Evolutionary conservation across 1,284 basidiomycete genomes (phyloP).

Genomic region (Fomitiporia mediterranea): DNA sequence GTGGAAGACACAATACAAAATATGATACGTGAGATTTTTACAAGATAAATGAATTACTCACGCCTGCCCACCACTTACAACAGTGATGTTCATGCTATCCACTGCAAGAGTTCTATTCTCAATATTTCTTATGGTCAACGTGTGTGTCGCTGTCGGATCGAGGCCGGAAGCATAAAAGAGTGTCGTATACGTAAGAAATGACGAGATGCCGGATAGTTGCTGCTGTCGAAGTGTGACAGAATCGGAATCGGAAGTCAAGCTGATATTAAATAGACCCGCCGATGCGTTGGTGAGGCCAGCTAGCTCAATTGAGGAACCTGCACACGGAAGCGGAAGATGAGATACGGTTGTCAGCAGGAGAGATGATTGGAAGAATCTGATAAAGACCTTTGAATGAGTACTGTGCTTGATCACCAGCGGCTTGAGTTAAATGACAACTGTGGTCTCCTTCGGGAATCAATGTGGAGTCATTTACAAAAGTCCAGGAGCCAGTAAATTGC

Average conservation of each 20-base stretch:
- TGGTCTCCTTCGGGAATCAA: slow-evolving; percentile 19
- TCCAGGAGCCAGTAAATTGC: slow-evolving; percentile 48
- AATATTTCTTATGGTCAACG: slow-evolving; percentile 51
- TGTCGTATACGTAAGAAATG: slow-evolving; percentile 37
- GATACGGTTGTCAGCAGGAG: neutral
- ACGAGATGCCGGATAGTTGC: slow-evolving; percentile 44
- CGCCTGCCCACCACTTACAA: slow-evolving; percentile 31
- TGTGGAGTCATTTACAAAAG: slow-evolving; percentile 31
- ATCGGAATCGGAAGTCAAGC: slow-evolving; percentile 43
- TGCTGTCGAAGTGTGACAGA: slow-evolving; percentile 40
- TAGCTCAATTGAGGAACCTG: slow-evolving; percentile 46
- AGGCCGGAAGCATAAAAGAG: slow-evolving; percentile 63
- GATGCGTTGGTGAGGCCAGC: slow-evolving; percentile 49
- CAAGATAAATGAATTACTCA: slow-evolving; percentile 28
- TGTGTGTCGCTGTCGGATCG: slow-evolving; percentile 43
- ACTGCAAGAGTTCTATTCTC: slow-evolving; percentile 45
- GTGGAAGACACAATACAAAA: neutral
- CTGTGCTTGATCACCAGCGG: slow-evolving; percentile 11
- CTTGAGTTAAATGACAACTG: slow-evolving; percentile 16
- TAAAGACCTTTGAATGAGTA: slow-evolving; percentile 19
- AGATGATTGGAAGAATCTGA: neutral
- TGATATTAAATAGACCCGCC: slow-evolving; percentile 55
- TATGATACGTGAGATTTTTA: slow-evolving; percentile 15
- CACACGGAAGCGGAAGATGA: neutral
- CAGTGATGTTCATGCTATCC: slow-evolving; percentile 39